A percentile compares a stretch with the other conserved stretches of the same genome.
These are phyloP conservation scores for cucumber (Cucumis sativus) DNA, from an alignment of 306 rosid species.

Conservation along the genomic window Cucumber_9930_V3 NC_026655.2:9143001-9143500, in stretches of 20 bases:
- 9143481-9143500: conserved; percentile 27
- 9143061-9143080: conserved; percentile 48
- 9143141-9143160: conserved; percentile 41
- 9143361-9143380: conserved; percentile 9
- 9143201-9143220: too few species aligned
- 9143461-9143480: not conserved
- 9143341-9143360: conserved; percentile 42
- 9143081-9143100: conserved; percentile 51
- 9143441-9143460: too few species aligned
- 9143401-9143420: not conserved
- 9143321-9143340: conserved; percentile 78
- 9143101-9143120: conserved; percentile 53
- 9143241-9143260: not conserved
- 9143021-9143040: conserved; percentile 6
- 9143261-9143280: not conserved
- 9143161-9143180: conserved; percentile 22
- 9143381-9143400: not conserved
- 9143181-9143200: not conserved
- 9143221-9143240: not conserved
- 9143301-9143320: not conserved
- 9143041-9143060: conserved; percentile 57
- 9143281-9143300: not conserved
- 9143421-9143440: too few species aligned
- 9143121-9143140: conserved; percentile 54
- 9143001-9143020: too few species aligned